phyloP scores from a whole-genome alignment of 352 stramenopile genomes.

The Thalassiosira exigua region DNA sequence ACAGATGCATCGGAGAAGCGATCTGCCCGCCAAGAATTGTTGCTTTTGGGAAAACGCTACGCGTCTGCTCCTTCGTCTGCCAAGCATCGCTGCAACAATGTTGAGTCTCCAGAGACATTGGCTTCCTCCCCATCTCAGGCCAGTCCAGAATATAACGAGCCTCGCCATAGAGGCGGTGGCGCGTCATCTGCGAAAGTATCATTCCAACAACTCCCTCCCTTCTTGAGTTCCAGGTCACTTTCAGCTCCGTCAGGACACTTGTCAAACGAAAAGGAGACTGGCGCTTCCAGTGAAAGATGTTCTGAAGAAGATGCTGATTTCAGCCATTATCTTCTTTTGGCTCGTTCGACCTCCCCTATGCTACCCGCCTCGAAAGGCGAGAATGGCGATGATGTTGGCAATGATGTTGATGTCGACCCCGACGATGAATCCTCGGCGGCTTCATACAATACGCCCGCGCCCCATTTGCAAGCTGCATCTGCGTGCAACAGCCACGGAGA shows the following conservation, averaged over 20 bases:
- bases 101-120: neutral
- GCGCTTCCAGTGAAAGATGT: no score
- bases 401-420: conserved; percentile 2
- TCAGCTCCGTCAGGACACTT: neutral
- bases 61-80: conserved; percentile 1
- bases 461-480: conserved; percentile 21
- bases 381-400: neutral
- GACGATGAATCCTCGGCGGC: conserved; percentile 18
- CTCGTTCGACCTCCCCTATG: conserved; percentile 6
- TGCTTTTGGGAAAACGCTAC: conserved; percentile 22
- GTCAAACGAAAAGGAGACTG: conserved; percentile 3
- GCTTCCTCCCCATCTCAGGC: no score
- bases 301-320: conserved; percentile 1
- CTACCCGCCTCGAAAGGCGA: neutral
- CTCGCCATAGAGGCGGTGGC: no score
- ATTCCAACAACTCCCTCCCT: conserved; percentile 1
- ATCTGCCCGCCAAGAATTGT: conserved; percentile 22
- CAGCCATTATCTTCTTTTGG: conserved; percentile 34
- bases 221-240: conserved; percentile 6
- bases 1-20: conserved; percentile 4
- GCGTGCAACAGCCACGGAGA: conserved; percentile 26
- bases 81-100: neutral
- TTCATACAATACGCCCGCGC: conserved; percentile 23
- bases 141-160: no score
- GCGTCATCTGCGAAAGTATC: no score